Percentiles rank a stretch among this genome's conserved stretches.
phyloP scores from a whole-genome alignment of 75 land plant genomes.

The Gnetum montanum region DNA sequence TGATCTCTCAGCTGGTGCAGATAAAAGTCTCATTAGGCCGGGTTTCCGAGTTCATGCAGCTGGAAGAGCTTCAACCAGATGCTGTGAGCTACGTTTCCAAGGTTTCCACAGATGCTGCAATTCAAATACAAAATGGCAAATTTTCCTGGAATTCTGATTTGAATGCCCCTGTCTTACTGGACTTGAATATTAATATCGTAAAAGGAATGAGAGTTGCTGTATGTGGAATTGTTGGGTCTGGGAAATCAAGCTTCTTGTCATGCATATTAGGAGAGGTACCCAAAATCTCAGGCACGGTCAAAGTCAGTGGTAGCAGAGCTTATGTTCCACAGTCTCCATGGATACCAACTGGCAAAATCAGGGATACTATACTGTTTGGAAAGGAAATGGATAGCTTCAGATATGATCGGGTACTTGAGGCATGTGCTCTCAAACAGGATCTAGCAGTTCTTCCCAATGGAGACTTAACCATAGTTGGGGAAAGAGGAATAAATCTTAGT shows the following conservation, averaged over 20 bases:
- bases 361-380: slow-evolving; percentile 50
- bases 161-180: slow-evolving; percentile 22
- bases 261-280: slow-evolving; percentile 78
- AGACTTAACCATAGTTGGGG: slow-evolving; percentile 51
- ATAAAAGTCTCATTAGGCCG: slow-evolving; percentile 64
- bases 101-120: slow-evolving; percentile 20
- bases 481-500: slow-evolving; percentile 57
- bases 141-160: slow-evolving; percentile 51
- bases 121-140: slow-evolving; percentile 26
- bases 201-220: slow-evolving; percentile 78
- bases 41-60: slow-evolving; percentile 33
- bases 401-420: slow-evolving; percentile 30
- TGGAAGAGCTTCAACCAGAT: slow-evolving; percentile 38
- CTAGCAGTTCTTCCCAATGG: slow-evolving; percentile 30
- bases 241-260: slow-evolving; percentile 75
- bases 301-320: slow-evolving; percentile 53
- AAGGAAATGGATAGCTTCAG: slow-evolving; percentile 16
- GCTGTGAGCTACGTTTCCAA: slow-evolving; percentile 20
- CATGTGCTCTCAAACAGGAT: slow-evolving; percentile 37
- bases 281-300: slow-evolving; percentile 49
- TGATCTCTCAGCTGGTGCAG: slow-evolving; percentile 36
- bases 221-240: slow-evolving; percentile 83
- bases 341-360: slow-evolving; percentile 55
- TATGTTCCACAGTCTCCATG: slow-evolving; percentile 85
- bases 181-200: slow-evolving; percentile 28